phyloP scores from a whole-genome alignment of 2,329 filamentous ascomycete species.

The Calonectria crousiana region DNA sequence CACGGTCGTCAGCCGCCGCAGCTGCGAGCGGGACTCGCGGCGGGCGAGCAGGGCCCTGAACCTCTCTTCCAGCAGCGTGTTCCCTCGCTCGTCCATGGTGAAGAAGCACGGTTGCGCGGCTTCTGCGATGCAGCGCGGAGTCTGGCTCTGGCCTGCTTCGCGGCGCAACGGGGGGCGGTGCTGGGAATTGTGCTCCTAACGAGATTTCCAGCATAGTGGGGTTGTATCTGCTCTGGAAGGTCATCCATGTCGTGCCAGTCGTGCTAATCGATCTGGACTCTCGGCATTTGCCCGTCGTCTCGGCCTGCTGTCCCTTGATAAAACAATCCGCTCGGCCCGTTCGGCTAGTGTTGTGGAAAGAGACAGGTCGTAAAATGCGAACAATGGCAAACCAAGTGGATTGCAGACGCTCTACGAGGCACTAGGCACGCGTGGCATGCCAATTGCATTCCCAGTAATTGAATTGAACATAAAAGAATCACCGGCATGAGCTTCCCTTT shows the following conservation, averaged over 20 bases:
- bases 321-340: slow-evolving; percentile 10
- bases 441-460: not conserved
- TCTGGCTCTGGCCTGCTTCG: not conserved
- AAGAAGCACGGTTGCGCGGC: not conserved
- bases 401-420: not conserved
- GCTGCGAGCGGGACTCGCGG: slow-evolving; percentile 49
- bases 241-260: not conserved
- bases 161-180: not conserved
- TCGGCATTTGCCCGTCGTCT: slow-evolving; percentile 3
- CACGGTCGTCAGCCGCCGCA: slow-evolving; percentile 65
- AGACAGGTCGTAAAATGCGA: not conserved
- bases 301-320: not conserved
- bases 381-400: not conserved
- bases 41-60: slow-evolving; percentile 44
- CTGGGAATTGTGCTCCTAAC: not conserved
- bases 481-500: not conserved
- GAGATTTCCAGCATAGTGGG: not conserved
- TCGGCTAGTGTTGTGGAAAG: slow-evolving; percentile 5
- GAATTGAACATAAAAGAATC: not conserved
- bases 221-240: not conserved
- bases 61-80: slow-evolving; percentile 42
- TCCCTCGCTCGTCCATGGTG: slow-evolving; percentile 24
- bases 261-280: slow-evolving; percentile 9
- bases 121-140: not conserved
- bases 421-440: not conserved